Conservation (phyloP, 345 rosid genomes). For the Citrus inodora region DNA sequence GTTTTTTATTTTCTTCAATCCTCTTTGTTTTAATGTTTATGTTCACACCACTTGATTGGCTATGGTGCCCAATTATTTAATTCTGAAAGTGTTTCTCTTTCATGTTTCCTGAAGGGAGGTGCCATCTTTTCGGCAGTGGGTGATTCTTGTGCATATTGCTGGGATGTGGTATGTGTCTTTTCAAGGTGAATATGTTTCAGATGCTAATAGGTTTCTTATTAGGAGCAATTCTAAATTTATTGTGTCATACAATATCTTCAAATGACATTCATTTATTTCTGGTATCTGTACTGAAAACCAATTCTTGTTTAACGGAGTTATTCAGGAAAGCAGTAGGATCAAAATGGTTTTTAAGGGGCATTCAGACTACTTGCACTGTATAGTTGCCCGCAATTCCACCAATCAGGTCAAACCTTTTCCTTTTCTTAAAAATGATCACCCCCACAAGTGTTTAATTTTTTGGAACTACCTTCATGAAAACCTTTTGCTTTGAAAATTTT, state of each 20-base stretch:
- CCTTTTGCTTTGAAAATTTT: neutral
- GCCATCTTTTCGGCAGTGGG: conserved; percentile 86
- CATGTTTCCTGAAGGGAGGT: conserved; percentile 50
- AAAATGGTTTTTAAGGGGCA: conserved; percentile 87
- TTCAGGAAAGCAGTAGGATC: conserved; percentile 80
- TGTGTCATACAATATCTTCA: neutral
- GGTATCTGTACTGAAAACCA: neutral
- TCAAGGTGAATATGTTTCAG: conserved; percentile 23
- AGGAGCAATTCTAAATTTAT: conserved; percentile 4
- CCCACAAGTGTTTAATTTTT: neutral
- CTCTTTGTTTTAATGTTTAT: neutral
- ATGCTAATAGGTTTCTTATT: neutral
- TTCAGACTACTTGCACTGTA: conserved; percentile 75
- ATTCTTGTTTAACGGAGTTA: conserved; percentile 16
- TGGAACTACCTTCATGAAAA: neutral
- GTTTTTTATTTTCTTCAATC: conserved; percentile 25
- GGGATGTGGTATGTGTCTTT: conserved; percentile 86
- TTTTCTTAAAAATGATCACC: neutral
- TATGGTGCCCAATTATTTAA: neutral
- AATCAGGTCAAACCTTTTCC: conserved; percentile 57
- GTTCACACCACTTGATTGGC: neutral
- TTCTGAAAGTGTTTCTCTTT: neutral
- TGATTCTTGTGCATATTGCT: conserved; percentile 92
- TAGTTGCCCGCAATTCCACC: conserved; percentile 64
- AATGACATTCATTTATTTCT: conserved; percentile 6